Evolutionary conservation across 352 stramenopile genomes (phyloP).

Genomic region (Phytophthora crassamura): DNA sequence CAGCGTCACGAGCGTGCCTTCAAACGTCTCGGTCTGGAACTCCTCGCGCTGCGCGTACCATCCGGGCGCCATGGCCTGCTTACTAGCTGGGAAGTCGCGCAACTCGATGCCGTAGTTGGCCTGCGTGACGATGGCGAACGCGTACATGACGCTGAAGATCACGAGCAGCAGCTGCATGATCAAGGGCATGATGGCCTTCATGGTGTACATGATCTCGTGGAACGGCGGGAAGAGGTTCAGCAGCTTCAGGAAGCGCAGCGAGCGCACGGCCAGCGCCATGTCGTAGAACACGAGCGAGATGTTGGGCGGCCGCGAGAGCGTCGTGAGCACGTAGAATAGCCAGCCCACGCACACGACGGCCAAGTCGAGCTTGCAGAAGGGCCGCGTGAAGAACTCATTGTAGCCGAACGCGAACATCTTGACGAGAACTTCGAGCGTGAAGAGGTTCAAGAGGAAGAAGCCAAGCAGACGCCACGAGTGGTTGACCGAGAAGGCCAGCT

Average conservation of each 20-base stretch:
- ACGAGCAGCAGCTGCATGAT: constrained; percentile 81
- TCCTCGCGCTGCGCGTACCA: constrained; percentile 79
- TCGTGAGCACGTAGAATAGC: constrained; percentile 83
- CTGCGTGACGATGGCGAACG: constrained; percentile 82
- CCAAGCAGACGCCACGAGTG: constrained; percentile 76
- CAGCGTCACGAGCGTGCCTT: constrained; percentile 76
- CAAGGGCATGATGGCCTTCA: constrained; percentile 84
- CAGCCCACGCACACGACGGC: constrained; percentile 75
- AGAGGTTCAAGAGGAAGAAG: constrained; percentile 71
- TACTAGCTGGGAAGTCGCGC: constrained; percentile 58
- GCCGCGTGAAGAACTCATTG: constrained; percentile 75
- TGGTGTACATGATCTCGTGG: constrained; percentile 85
- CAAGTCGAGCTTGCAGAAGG: constrained; percentile 84
- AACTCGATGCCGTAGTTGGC: constrained; percentile 75
- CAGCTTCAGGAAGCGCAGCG: constrained; percentile 81
- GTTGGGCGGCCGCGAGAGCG: constrained; percentile 54
- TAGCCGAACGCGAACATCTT: constrained; percentile 87
- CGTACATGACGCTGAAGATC: constrained; percentile 88
- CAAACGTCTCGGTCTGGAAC: constrained; percentile 84
- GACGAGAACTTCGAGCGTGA: constrained; percentile 74
- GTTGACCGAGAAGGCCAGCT: constrained; percentile 78
- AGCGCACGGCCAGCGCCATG: constrained; percentile 74
- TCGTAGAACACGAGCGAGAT: constrained; percentile 85
- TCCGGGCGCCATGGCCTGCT: constrained; percentile 52
- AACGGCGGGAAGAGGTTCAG: constrained; percentile 87